A percentile compares a stretch with the other conserved stretches of the same genome.
Conservation (phyloP, 192 early-diverging fungal species). For the Dimargaris cristalligena region DNA sequence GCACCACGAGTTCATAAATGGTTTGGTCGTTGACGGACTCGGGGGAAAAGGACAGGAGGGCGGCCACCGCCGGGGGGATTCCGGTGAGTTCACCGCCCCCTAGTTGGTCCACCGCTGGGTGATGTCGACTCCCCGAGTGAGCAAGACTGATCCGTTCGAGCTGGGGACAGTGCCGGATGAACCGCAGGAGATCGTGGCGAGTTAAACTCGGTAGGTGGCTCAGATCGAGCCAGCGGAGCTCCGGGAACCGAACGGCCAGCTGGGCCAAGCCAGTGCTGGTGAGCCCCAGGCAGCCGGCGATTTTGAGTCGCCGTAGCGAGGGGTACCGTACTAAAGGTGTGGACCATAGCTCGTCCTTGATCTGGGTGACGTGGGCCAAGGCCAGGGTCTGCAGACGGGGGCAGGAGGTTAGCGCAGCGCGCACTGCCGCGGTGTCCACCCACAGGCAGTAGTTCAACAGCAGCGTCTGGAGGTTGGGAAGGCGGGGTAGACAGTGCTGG, state of each 20-base stretch:
- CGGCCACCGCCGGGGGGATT: background rate
- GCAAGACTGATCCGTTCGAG: constrained; percentile 2
- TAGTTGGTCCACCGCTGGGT: background rate
- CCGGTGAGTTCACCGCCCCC: background rate
- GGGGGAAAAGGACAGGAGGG: background rate
- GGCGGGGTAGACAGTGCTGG: background rate
- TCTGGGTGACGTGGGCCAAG: background rate
- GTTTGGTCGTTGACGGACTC: background rate
- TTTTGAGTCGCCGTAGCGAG: background rate
- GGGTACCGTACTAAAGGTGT: background rate
- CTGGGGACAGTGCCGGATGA: background rate
- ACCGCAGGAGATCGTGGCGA: background rate
- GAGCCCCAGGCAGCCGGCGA: background rate
- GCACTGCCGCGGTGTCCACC: background rate
- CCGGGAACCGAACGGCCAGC: background rate
- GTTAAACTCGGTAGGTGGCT: background rate
- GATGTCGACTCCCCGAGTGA: background rate
- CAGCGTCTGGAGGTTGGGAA: background rate
- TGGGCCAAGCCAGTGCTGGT: background rate
- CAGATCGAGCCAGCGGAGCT: background rate
- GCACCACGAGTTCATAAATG: background rate
- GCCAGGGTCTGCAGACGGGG: background rate
- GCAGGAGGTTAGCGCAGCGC: background rate
- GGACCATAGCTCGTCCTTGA: background rate
- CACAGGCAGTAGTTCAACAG: background rate